A percentile compares a stretch with the other conserved stretches of the same genome.
Conservation (phyloP, 768 basidiomycete genomes). For the Tricholomella constricta region DNA sequence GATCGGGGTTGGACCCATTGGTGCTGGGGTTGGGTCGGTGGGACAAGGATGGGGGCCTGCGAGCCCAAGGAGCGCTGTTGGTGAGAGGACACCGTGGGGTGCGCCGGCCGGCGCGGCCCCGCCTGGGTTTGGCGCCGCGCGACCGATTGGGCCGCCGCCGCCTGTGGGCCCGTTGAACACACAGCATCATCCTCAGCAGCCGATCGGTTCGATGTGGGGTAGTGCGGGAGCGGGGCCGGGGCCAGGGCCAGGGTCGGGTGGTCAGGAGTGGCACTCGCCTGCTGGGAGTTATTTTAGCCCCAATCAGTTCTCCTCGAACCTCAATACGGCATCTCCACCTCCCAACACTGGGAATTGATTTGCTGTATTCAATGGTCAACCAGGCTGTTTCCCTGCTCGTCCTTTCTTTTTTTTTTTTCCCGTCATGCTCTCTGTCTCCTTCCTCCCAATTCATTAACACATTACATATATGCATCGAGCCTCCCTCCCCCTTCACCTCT, state of each 20-base stretch:
- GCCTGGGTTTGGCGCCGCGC: conserved; percentile 35
- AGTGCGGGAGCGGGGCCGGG: conserved; percentile 27
- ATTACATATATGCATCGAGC: conserved; percentile 12
- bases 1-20: conserved; percentile 21
- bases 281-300: conserved; percentile 42
- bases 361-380: conserved; percentile 18
- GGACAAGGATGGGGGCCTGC: conserved; percentile 53
- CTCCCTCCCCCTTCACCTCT: neutral
- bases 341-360: conserved; percentile 36
- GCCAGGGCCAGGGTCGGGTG: too few species aligned
- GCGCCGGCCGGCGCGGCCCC: conserved; percentile 54
- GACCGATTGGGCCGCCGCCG: conserved; percentile 32
- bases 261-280: conserved; percentile 51
- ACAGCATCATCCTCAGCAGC: conserved; percentile 24
- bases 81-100: conserved; percentile 33
- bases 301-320: conserved; percentile 35
- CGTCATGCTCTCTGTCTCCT: neutral
- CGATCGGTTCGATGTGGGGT: conserved; percentile 41
- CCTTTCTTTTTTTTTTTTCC: neutral
- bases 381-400: conserved; percentile 1
- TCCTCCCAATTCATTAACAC: neutral
- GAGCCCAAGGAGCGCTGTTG: conserved; percentile 46
- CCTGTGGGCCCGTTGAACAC: conserved; percentile 25
- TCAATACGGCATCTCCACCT: conserved; percentile 54
- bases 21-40: conserved; percentile 22